Percentiles rank a stretch among this genome's conserved stretches.
These are phyloP conservation scores for Dothidotthia symphoricarpi DNA, from an alignment of 2,329 filamentous ascomycete species.

Conservation along the genomic window DNA sequence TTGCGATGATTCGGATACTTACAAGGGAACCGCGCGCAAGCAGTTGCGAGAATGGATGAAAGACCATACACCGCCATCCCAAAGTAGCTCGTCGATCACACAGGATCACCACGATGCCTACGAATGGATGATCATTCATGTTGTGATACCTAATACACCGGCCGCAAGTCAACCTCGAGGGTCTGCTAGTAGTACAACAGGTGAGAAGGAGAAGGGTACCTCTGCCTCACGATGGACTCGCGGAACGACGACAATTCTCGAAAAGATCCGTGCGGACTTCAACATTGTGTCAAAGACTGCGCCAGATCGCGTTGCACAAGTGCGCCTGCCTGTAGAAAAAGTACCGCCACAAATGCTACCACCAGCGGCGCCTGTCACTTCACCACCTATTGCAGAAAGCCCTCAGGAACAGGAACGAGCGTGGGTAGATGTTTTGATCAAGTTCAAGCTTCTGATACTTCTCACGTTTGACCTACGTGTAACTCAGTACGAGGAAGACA, in stretches of 20 bases:
- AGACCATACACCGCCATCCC: conserved; percentile 58
- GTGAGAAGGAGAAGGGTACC: conserved; percentile 64
- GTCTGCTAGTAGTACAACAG: conserved; percentile 49
- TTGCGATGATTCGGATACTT: conserved; percentile 93
- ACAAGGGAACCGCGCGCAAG: conserved; percentile 76
- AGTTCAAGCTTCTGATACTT: conserved; percentile 83
- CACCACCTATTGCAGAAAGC: conserved; percentile 54
- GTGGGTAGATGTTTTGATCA: conserved; percentile 79
- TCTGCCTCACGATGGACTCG: conserved; percentile 72
- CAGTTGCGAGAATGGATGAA: conserved; percentile 91
- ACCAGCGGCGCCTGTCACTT: conserved; percentile 38
- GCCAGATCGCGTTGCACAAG: conserved; percentile 77
- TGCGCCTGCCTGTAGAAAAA: conserved; percentile 63
- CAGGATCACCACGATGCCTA: conserved; percentile 95
- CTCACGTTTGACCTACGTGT: conserved; percentile 88
- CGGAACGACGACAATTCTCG: conserved; percentile 76
- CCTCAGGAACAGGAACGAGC: conserved; percentile 76
- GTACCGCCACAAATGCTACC: conserved; percentile 49
- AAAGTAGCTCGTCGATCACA: conserved; percentile 59
- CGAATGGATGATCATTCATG: conserved; percentile 92
- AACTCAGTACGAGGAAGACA: conserved; percentile 93
- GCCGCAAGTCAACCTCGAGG: conserved; percentile 75
- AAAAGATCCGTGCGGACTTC: conserved; percentile 89
- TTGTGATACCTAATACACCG: conserved; percentile 81
- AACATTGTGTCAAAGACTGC: conserved; percentile 72